phyloP scores from a whole-genome alignment of 257 asterid species.

The Lavandula angustifolia region DNA sequence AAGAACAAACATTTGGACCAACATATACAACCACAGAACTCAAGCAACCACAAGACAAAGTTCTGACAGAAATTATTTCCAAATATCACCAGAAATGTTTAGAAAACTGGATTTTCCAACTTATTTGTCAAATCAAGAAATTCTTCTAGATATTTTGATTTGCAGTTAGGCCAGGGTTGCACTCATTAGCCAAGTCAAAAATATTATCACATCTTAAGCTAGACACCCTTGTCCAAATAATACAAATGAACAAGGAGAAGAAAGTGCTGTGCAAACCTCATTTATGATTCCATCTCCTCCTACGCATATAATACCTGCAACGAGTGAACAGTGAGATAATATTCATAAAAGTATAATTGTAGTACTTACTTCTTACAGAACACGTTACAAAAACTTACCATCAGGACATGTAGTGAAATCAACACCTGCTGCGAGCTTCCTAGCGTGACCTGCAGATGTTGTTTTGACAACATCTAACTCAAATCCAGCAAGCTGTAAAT shows the following conservation, averaged over 20 bases:
- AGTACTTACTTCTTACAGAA: constrained; percentile 14
- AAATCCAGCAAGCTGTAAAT: constrained; percentile 93
- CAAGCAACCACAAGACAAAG: background rate
- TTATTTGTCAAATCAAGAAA: constrained; percentile 2
- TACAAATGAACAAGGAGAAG: constrained; percentile 26
- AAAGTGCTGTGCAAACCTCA: constrained; percentile 60
- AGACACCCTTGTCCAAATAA: constrained; percentile 22
- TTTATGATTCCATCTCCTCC: constrained; percentile 98
- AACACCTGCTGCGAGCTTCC: constrained; percentile 81
- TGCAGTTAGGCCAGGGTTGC: constrained; percentile 17
- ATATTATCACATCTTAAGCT: constrained; percentile 15
- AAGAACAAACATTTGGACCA: background rate
- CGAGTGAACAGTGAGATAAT: constrained; percentile 27
- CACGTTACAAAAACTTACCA: constrained; percentile 52
- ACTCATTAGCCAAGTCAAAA: constrained; percentile 17
- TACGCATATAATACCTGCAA: constrained; percentile 93
- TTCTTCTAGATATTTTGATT: background rate
- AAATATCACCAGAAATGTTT: constrained; percentile 10
- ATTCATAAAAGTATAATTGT: constrained; percentile 26
- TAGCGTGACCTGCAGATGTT: constrained; percentile 97
- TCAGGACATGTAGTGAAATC: constrained; percentile 97
- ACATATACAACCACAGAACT: background rate
- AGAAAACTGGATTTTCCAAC: constrained; percentile 18
- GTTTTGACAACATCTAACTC: constrained; percentile 91
- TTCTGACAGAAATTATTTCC: background rate